These are phyloP conservation scores for Epichloe scottii DNA, from an alignment of 2,329 filamentous ascomycete genomes.

Conservation along the genomic window DNA sequence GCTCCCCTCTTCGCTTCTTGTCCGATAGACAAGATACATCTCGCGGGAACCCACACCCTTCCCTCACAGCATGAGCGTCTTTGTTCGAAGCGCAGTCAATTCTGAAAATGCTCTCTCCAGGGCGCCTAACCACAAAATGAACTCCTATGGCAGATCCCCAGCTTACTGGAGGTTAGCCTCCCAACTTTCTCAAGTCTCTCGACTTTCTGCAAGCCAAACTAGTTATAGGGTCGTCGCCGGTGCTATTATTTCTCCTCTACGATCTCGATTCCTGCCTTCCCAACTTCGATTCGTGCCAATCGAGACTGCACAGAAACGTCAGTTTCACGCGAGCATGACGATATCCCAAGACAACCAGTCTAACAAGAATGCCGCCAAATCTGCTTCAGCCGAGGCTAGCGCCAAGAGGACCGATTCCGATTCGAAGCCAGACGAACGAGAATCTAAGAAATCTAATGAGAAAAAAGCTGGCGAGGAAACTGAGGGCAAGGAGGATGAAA, in stretches of 20 bases:
- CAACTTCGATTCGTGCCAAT: conserved; percentile 21
- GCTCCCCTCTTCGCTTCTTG: conserved; percentile 10
- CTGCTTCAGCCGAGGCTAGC: conserved; percentile 12
- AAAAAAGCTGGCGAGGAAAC: conserved; percentile 32
- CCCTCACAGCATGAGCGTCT: conserved; percentile 31
- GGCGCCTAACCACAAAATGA: conserved; percentile 24
- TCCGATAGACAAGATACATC: conserved; percentile 15
- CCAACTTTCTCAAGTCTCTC: conserved; percentile 18
- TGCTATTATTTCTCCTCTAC: conserved; percentile 25
- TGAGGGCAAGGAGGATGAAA: conserved; percentile 36
- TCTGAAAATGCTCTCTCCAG: conserved; percentile 29
- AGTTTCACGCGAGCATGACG: conserved; percentile 20
- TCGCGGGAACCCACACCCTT: conserved; percentile 15
- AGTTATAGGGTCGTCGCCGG: conserved; percentile 15
- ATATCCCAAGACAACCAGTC: conserved; percentile 22
- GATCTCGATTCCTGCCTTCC: conserved; percentile 31
- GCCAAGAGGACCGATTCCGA: conserved; percentile 26
- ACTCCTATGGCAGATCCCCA: conserved; percentile 31
- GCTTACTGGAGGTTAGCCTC: conserved; percentile 35
- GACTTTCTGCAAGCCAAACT: conserved; percentile 15
- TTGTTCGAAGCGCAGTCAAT: conserved; percentile 30
- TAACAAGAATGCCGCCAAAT: conserved; percentile 12
- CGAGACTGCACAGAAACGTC: conserved; percentile 17
- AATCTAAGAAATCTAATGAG: conserved; percentile 31
- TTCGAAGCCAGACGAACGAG: conserved; percentile 26